Evolutionary conservation across 2,329 filamentous ascomycete species (phyloP), one percentile per base, ranked within the genome.

Genomic region (Ophiostoma piceae): DNA sequence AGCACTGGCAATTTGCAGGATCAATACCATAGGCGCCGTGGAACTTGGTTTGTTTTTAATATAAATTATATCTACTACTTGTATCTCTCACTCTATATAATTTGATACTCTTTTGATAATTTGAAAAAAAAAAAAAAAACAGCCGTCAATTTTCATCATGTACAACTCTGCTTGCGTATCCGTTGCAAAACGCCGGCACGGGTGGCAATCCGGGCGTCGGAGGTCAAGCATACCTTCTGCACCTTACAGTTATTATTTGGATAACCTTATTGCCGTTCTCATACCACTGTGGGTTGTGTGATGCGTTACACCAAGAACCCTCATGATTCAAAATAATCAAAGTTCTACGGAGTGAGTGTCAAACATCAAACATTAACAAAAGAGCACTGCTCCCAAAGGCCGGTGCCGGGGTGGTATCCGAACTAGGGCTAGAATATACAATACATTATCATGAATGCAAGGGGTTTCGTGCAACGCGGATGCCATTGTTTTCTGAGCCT

Each of bases 131-230:
- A 39, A 39, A 8, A 39, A 39, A 41, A 14, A 12, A 1, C 39
- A 47, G 5, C 43, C 43, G 19, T 47, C 43, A n/a, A 7, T 47
- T 47, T 47, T 47, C 43, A n/a, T 19, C 19, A 47, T 7, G 43
- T 57, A 57, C 51, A 26, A 57, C 22, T 3, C 11, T 69, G n/a
- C n/a, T 26, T 57, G 51, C n/a, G 22, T 26, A 26, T 14, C 22
- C 16, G 51, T 57, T 26, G 51, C 22, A 26, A 57, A n/a, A 57
- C 51, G 26, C 22, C 51, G 51, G 51, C n/a, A 26, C 51, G 51
- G 51, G 51, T 57, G 51, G 51, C 51, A 57, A 57, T 14, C 51
- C 51, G 51, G 51, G 22, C 51, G 51, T 57, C 51, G 51, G 51
- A 57, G 51, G 43, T n/a, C 43, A 47, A 47, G 43, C 16, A 65